Evolutionary conservation across 805 yeast species (phyloP).

Genomic region (Ogataea ganodermae): DNA sequence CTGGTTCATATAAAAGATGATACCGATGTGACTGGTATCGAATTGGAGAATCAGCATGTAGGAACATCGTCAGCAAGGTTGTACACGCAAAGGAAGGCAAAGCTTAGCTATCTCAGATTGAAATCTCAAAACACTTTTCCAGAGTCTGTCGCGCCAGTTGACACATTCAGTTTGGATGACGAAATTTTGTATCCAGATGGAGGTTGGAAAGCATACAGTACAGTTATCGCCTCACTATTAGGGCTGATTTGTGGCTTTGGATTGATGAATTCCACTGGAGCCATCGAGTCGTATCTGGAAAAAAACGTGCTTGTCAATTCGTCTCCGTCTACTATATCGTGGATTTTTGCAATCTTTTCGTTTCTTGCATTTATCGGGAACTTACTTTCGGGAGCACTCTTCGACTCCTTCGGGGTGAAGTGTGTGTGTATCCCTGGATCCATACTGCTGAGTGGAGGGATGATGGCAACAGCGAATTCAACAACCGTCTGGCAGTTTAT

Average conservation of each 20-base stretch:
- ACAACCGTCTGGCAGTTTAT: constrained; percentile 50
- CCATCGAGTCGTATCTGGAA: constrained; percentile 63
- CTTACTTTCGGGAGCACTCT: constrained; percentile 46
- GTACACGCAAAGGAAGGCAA: constrained; percentile 1
- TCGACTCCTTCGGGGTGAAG: constrained; percentile 48
- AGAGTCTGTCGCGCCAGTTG: background rate
- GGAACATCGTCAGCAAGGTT: constrained; percentile 12
- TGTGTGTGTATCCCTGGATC: constrained; percentile 41
- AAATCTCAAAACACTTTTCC: background rate
- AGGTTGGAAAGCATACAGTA: constrained; percentile 46
- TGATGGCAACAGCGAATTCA: constrained; percentile 48
- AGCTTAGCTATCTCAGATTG: constrained; percentile 6
- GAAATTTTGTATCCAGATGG: constrained; percentile 55
- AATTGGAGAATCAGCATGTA: constrained; percentile 2
- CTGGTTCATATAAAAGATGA: constrained; percentile 1
- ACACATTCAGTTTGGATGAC: background rate
- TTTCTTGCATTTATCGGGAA: constrained; percentile 45
- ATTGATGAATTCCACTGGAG: constrained; percentile 64
- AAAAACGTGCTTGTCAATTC: constrained; percentile 49
- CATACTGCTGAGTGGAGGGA: constrained; percentile 38
- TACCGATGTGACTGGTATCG: constrained; percentile 1
- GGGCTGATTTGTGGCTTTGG: constrained; percentile 66
- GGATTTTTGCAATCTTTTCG: constrained; percentile 65
- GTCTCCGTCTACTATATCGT: constrained; percentile 55
- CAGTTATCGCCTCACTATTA: constrained; percentile 55